Evolutionary conservation across 1,139 yeast genomes (phyloP), one percentile per base, ranked within the genome.

Genomic region (Tardiomyces depauwii): DNA sequence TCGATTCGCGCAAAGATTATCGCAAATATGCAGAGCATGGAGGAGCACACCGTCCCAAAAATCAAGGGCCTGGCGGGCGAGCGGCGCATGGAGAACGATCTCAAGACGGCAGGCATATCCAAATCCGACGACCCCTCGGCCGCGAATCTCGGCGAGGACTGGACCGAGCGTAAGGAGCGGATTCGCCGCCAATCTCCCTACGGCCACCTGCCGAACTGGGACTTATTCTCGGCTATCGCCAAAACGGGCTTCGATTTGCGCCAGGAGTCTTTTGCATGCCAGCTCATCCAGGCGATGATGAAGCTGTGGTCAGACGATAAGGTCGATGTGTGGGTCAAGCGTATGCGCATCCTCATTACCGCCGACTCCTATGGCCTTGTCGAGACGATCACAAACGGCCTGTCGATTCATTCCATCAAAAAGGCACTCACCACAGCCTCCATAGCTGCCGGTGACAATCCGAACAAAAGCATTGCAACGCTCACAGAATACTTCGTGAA

Each of bases 211-310:
- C 83, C 81, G 32, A 85, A 87, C 61, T 91, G 98, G 98, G 97
- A 91, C 50, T 64, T 91, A 39, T 87, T 91, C 55, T 88, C 96
- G 0, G 96, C 89, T 2, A 91, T 91, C 60, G 96, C 91, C 9
- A 91, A 91, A 59, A 89, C 95, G 44, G 98, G 98, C 28, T 91
- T 85, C 57, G 98, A 91, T 63, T 65, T 91, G 45, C 85, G 96
- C 18, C 98, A 91, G 61, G 98, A 91, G 61, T 96, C 98, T 0
- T 88, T 91, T 70, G 98, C 98, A 0, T 88, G 96, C 54, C 98
- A 91, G 60, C 64, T 91, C 38, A 89, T 91, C 43, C 80, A 84
- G 47, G 81, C 95, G 41, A 85, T 89, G 64, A 82, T 94, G 0
- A 78, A 77, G 46, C 80, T 87, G 42, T 91, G 97, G 97, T 76